phyloP scores from a whole-genome alignment of 2,329 filamentous ascomycete genomes.

The Phialophora chinensis region DNA sequence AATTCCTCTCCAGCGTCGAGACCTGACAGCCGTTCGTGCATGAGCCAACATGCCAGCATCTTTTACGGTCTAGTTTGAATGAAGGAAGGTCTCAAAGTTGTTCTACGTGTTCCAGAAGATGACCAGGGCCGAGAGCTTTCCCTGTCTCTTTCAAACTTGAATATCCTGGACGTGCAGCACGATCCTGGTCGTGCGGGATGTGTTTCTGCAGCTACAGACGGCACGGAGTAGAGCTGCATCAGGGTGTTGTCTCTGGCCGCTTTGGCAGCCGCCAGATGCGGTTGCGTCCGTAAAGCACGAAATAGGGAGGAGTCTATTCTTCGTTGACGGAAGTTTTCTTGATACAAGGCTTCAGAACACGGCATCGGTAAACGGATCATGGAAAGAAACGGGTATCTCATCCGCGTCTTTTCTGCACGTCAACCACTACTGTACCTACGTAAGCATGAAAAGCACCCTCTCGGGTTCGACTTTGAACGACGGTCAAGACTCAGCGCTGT shows the following conservation, averaged over 20 bases:
- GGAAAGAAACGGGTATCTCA: constrained; percentile 12
- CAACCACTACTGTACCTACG: neutral
- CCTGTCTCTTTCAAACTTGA: neutral
- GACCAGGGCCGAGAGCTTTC: neutral
- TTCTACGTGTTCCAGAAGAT: constrained; percentile 3
- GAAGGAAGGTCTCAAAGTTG: neutral
- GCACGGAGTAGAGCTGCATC: neutral
- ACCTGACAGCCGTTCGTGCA: neutral
- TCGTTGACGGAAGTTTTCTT: neutral
- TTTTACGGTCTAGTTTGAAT: neutral
- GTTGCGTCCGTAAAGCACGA: neutral
- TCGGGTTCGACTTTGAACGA: neutral
- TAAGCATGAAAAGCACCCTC: neutral
- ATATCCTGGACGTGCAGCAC: neutral
- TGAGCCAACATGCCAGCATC: neutral
- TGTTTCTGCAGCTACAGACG: neutral
- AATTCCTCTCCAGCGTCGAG: neutral
- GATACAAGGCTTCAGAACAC: neutral
- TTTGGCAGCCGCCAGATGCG: neutral
- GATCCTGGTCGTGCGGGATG: neutral
- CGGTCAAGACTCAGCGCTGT: neutral
- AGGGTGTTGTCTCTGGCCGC: constrained; percentile 1
- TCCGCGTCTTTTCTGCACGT: neutral
- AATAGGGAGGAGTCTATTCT: neutral
- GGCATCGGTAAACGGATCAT: neutral